These are phyloP conservation scores for Rosa multiflora DNA, from an alignment of 306 rosid species.

Conservation along the genomic window DNA sequence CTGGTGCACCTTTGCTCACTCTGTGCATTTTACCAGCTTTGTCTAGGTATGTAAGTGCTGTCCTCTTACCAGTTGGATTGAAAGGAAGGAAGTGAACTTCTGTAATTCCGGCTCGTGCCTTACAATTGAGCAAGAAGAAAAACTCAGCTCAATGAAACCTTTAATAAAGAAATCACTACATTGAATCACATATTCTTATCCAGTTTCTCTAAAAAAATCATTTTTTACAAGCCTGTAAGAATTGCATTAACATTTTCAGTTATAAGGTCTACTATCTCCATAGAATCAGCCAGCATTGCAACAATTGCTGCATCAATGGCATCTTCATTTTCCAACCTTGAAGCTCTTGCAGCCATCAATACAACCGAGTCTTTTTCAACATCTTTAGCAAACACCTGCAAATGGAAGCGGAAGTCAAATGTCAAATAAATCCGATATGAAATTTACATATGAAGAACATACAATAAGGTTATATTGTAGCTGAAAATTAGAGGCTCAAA, in stretches of 20 bases:
- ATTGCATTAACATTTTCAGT: background rate
- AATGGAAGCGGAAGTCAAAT: background rate
- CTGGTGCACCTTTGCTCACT: slow-evolving; percentile 25
- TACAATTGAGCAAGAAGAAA: background rate
- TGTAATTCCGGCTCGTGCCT: slow-evolving; percentile 23
- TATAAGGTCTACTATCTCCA: slow-evolving; percentile 9
- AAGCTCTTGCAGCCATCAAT: slow-evolving; percentile 28
- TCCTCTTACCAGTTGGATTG: slow-evolving; percentile 27
- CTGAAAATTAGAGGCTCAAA: background rate
- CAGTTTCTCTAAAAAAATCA: background rate
- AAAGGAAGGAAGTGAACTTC: slow-evolving; percentile 29
- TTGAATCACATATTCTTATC: background rate
- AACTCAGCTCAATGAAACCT: background rate
- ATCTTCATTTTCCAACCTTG: slow-evolving; percentile 26
- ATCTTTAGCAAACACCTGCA: slow-evolving; percentile 20
- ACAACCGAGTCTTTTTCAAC: slow-evolving; percentile 21
- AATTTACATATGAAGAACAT: background rate
- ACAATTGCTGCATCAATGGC: slow-evolving; percentile 29
- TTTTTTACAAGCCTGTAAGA: background rate
- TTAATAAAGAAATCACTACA: background rate
- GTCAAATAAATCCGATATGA: background rate
- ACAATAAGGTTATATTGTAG: background rate
- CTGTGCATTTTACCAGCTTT: slow-evolving; percentile 22
- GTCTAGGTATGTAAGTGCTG: slow-evolving; percentile 27
- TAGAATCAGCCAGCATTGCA: slow-evolving; percentile 25